A percentile compares a stretch with the other conserved stretches of the same genome.
phyloP scores from a whole-genome alignment of 179 eudicot species.

The Dionaea muscipula region DNA sequence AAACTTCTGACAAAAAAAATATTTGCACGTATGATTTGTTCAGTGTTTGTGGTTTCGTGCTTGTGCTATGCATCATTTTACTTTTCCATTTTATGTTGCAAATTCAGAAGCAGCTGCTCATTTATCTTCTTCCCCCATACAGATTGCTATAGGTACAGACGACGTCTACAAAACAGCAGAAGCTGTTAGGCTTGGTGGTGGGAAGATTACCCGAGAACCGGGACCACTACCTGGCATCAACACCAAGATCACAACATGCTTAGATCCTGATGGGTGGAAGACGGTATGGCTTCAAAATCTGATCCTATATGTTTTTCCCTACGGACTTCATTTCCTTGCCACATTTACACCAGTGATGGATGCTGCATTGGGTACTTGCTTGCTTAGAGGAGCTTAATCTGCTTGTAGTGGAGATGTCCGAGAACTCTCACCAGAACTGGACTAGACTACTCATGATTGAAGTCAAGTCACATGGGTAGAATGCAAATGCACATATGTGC shows the following conservation, averaged over 20 bases:
- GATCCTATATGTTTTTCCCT: not conserved
- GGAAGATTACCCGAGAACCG: conserved; percentile 46
- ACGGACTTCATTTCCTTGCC: not conserved
- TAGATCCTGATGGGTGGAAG: conserved; percentile 89
- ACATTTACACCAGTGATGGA: too few species aligned
- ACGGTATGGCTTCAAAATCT: conserved; percentile 28
- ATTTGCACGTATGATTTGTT: not conserved
- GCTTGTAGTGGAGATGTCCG: too few species aligned
- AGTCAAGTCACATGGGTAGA: too few species aligned
- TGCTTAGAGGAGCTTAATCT: too few species aligned
- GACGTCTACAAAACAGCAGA: conserved; percentile 75
- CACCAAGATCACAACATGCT: conserved; percentile 70
- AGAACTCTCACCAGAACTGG: too few species aligned
- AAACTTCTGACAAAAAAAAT: not conserved
- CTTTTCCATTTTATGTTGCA: conserved; percentile 4
- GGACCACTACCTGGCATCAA: conserved; percentile 66
- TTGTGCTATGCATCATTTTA: not conserved
- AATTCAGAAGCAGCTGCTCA: not conserved
- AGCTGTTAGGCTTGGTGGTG: conserved; percentile 44
- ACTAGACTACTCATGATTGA: too few species aligned
- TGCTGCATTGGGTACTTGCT: too few species aligned
- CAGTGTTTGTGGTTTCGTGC: not conserved
- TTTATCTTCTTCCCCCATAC: conserved; percentile 18
- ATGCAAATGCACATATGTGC: too few species aligned
- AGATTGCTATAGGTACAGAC: conserved; percentile 72